phyloP scores from a whole-genome alignment of 345 rosid genomes.

The Camelina sativa region DNA sequence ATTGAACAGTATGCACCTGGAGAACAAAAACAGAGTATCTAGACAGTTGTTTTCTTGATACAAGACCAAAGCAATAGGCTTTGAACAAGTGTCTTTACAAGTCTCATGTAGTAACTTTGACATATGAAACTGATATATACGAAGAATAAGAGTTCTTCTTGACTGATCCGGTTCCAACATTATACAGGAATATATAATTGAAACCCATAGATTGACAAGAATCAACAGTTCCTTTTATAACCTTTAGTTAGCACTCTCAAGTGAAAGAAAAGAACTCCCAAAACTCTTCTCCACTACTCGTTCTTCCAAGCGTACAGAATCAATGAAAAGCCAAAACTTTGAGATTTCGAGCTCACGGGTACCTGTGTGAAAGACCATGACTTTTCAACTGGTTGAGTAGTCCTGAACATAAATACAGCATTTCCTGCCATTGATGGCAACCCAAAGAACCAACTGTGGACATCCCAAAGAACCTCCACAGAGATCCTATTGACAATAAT shows the following conservation, averaged over 20 bases:
- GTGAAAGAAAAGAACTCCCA: constrained; percentile 34
- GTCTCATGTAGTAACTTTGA: constrained; percentile 15
- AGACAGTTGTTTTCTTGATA: constrained; percentile 19
- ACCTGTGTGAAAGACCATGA: constrained; percentile 59
- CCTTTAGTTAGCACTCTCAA: constrained; percentile 33
- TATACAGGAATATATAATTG: background rate
- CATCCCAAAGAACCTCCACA: constrained; percentile 93
- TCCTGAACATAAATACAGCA: constrained; percentile 94
- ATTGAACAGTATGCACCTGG: constrained; percentile 3
- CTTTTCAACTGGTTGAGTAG: constrained; percentile 75
- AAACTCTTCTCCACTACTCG: constrained; percentile 59
- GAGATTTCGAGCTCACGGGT: constrained; percentile 63
- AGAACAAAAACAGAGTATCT: constrained; percentile 29
- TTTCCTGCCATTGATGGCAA: constrained; percentile 61
- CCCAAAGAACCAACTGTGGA: constrained; percentile 88
- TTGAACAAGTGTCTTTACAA: constrained; percentile 25
- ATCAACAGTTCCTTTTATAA: constrained; percentile 42
- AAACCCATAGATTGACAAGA: constrained; percentile 43
- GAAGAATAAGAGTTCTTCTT: constrained; percentile 4
- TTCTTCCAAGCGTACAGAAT: constrained; percentile 91
- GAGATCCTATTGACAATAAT: constrained; percentile 75
- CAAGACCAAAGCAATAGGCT: constrained; percentile 12
- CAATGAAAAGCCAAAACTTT: constrained; percentile 75
- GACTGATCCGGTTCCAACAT: background rate
- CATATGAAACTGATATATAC: constrained; percentile 26